phyloP scores from a whole-genome alignment of 2,329 filamentous ascomycete genomes.

The Calcarisporium arbuscula region DNA sequence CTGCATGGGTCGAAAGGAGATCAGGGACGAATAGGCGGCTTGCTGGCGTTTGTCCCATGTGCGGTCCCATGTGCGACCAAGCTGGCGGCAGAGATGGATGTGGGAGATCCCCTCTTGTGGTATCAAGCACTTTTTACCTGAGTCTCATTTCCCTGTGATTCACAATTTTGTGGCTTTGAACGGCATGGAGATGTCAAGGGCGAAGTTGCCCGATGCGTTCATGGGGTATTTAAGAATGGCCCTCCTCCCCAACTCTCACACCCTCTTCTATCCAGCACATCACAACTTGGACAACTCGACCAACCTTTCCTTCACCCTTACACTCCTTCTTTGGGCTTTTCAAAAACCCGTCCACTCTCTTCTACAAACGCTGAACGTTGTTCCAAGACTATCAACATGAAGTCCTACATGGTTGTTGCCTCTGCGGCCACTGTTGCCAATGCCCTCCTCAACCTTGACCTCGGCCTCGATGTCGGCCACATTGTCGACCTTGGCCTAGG shows the following conservation, averaged over 20 bases:
- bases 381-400: slow-evolving; percentile 14
- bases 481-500: slow-evolving; percentile 12
- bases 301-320: slow-evolving; percentile 8
- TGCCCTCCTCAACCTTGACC: slow-evolving; percentile 5
- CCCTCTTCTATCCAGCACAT: slow-evolving; percentile 1
- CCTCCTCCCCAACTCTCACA: slow-evolving; percentile 7
- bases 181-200: neutral
- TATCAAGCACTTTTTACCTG: no score
- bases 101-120: no score
- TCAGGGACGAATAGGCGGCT: no score
- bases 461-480: slow-evolving; percentile 4
- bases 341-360: slow-evolving; percentile 16
- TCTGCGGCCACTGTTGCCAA: slow-evolving; percentile 10
- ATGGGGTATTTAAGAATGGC: slow-evolving; percentile 15
- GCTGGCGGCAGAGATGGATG: no score
- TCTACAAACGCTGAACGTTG: no score
- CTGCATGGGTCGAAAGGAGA: no score
- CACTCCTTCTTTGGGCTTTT: slow-evolving; percentile 13
- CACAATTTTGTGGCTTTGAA: slow-evolving; percentile 6
- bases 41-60: no score
- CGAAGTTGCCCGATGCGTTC: neutral
- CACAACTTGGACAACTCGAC: slow-evolving; percentile 9
- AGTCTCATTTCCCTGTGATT: slow-evolving; percentile 13
- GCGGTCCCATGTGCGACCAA: no score
- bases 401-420: slow-evolving; percentile 16